Base-by-base conservation (phyloP, 345 rosid genomes). In the Salix dunnii region DNA sequence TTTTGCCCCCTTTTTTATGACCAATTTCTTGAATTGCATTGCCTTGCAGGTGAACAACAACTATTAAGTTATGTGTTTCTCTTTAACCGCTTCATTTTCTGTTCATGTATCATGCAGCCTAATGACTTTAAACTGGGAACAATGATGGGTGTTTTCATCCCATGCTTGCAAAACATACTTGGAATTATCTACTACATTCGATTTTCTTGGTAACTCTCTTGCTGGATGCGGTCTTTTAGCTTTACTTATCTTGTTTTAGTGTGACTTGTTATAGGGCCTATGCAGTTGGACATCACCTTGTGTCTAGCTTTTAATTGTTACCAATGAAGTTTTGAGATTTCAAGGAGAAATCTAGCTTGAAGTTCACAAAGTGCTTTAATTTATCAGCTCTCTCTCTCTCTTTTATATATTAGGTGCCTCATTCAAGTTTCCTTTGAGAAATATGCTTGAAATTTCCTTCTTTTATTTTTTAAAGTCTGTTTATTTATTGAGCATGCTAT, bases 141-240 rank as follows among this genome's bases (percentile, higher is more conserved):
- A 36, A 43, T 96, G 97, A 96, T 96, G 98, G 99, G 99, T 75
- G 99, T 96, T 71, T 96, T 96, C 67, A 84, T 96, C 70, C 99
- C 99, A 33, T 96, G 99, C 88, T 80, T 96, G 87, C 99, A 96
- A 86, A 96, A 90, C 87, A 96, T 96, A 76, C 81, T 96, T 86
- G 99, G 99, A 85, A 94, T 96, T 82, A 96, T 96, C 79, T 94
- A 91, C 90, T 96, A 94, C 79, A 96, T 96, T 84, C 97, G 98
- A 23, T 96, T 96, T 82, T 83, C 99, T 76, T 96, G 99, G 99
- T 96, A 91, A 84, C 43, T 62, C 49, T 71, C 70, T 27, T 71
- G 51, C 73, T 16, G 17, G 23, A 64, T 66, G 76, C 65, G 70
- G 58, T 27, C 61, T 78, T 69, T 74, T 49, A 13, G 0, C n/a